Conservation (phyloP, 106 monocot genomes). For the Phalaenopsis aphrodite region DNA sequence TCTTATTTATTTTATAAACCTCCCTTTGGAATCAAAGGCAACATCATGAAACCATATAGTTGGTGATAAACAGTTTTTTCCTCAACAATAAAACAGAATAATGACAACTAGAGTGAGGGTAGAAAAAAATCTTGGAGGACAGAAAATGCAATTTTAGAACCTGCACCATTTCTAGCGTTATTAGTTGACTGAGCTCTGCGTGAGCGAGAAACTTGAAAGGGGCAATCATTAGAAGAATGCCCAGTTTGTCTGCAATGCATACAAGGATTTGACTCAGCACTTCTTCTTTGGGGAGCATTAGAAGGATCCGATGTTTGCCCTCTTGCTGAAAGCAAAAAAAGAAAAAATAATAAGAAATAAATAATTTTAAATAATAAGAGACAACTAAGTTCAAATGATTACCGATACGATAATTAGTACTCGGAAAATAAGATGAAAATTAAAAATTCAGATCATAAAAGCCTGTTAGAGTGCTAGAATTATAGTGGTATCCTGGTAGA, state of each 20-base stretch:
- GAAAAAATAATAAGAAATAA: not conserved
- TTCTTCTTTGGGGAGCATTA: constrained; percentile 26
- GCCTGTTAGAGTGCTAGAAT: not conserved
- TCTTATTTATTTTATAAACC: no score
- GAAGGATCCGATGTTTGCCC: constrained; percentile 33
- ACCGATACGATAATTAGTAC: not conserved
- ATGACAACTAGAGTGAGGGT: not conserved
- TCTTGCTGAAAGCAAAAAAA: constrained; percentile 36
- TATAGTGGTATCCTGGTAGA: not conserved
- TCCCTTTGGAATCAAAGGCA: no score
- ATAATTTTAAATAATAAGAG: not conserved
- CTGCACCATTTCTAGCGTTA: constrained; percentile 37
- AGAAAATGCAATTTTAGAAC: constrained; percentile 10
- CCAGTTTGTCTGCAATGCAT: constrained; percentile 37
- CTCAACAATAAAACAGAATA: not conserved
- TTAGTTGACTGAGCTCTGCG: constrained; percentile 20
- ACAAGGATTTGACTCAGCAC: constrained; percentile 27
- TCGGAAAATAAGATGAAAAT: not conserved
- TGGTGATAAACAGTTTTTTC: not conserved
- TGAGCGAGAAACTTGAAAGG: constrained; percentile 24
- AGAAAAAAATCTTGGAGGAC: not conserved
- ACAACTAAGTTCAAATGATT: not conserved
- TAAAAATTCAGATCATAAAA: not conserved
- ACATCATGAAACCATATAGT: not conserved
- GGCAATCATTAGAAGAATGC: constrained; percentile 47